Percentiles rank a stretch among this genome's conserved stretches.
Conservation (phyloP, 306 rosid genomes). For the Cucurbita pepo region DNA sequence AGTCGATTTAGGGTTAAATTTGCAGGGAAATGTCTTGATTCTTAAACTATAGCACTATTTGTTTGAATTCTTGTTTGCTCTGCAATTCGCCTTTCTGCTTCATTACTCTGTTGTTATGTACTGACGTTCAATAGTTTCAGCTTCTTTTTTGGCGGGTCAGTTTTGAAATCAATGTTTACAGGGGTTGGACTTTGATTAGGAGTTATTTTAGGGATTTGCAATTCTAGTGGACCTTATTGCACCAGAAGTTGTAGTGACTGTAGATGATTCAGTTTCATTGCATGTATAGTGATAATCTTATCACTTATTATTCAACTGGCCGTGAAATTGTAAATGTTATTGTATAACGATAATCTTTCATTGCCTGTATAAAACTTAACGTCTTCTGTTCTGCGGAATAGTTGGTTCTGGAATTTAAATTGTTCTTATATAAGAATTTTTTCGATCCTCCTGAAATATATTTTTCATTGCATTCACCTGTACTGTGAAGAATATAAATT, state of each 20-base stretch:
- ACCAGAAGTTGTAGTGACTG: background rate
- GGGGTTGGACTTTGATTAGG: background rate
- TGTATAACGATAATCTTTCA: background rate
- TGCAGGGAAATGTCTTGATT: background rate
- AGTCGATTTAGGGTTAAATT: no score
- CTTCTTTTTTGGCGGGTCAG: background rate
- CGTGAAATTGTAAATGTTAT: background rate
- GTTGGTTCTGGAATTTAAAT: background rate
- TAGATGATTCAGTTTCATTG: background rate
- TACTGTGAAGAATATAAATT: background rate
- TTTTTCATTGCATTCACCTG: background rate
- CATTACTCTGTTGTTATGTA: background rate
- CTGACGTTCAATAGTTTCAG: background rate
- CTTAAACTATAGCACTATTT: background rate
- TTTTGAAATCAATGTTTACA: background rate
- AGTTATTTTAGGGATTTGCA: background rate
- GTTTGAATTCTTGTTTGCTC: background rate
- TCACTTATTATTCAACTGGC: background rate
- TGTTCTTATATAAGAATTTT: background rate
- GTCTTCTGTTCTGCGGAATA: no score
- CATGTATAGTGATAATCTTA: background rate
- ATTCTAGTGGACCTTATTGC: background rate
- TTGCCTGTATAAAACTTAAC: background rate
- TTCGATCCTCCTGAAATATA: background rate
- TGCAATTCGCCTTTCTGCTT: background rate